Evolutionary conservation across 2,329 filamentous ascomycete species (phyloP), one percentile per base, ranked within the genome.

Genomic region (Neurospora sp.): DNA sequence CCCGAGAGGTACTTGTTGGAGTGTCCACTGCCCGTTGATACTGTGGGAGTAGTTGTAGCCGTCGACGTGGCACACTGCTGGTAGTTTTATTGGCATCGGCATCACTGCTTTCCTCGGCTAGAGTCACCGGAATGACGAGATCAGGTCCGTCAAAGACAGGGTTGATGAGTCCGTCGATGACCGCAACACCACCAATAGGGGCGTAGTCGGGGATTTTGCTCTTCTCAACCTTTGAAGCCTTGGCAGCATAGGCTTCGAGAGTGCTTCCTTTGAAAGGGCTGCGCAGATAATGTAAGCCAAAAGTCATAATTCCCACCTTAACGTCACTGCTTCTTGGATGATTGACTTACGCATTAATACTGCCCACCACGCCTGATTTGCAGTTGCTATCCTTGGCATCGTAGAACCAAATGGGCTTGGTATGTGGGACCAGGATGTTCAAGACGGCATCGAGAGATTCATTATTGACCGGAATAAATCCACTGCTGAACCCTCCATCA

Each of bases 351-450:
- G 79, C 79, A 73, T 86, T 86, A 72, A 85, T 81, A 52, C 81
- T 80, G 69, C 82, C 81, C 19, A 82, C 79, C 83, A 85, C 85
- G 43, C 83, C 83, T 2, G 75, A 72, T 66, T 81, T 79, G 72
- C 79, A 81, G 70, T 80, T 79, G 2, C 74, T 76, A 36, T 76
- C 76, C 6, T 69, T 73, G 0, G 76, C 79, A 71, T 79, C 80
- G 75, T 81, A 81, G 72, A 80, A 81, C 78, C 78, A 80, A 57
- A 80, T 73, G 1, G 80, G 79, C 43, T 78, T 77, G 11, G 73
- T 72, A 69, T 80, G 77, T 2, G 80, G 69, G 4, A 74, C 73
- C 8, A 46, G 43, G 8, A 80, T 74, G 19, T 79, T 75, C 62
- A 80, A 81, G 0, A 75, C 77, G 10, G 77, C 77, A 2, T 77